Percentiles rank a stretch among this genome's conserved stretches.
phyloP scores from a whole-genome alignment of 495 filamentous ascomycete species.

The Aspergillus homomorphus region DNA sequence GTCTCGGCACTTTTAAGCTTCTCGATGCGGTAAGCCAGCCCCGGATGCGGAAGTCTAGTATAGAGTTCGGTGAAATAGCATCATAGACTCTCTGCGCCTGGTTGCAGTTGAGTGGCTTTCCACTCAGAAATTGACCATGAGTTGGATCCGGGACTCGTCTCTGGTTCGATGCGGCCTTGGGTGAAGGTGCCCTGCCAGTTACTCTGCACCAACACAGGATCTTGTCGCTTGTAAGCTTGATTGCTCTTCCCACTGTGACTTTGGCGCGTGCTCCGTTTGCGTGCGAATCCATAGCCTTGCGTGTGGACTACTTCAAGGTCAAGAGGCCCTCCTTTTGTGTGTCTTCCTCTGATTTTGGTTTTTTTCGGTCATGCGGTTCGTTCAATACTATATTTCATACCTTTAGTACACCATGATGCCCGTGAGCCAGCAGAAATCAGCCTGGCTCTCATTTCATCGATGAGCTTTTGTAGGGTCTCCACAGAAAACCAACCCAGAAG shows the following conservation, averaged over 20 bases:
- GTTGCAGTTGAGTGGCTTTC: neutral
- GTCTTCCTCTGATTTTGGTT: conserved; percentile 5
- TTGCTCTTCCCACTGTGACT: conserved; percentile 31
- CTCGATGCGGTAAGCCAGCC: conserved; percentile 4
- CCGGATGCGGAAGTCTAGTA: conserved; percentile 11
- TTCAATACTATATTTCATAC: conserved; percentile 3
- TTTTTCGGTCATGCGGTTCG: conserved; percentile 19
- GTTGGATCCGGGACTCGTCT: neutral
- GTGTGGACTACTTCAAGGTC: conserved; percentile 29
- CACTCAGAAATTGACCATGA: neutral
- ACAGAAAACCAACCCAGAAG: conserved; percentile 6
- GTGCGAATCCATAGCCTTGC: conserved; percentile 25
- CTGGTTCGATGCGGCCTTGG: neutral
- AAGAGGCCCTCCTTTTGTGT: conserved; percentile 28
- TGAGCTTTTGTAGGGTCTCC: conserved; percentile 15
- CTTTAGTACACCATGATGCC: conserved; percentile 19
- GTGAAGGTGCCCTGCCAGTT: neutral
- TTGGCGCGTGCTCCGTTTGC: conserved; percentile 45
- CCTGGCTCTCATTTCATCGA: conserved; percentile 13
- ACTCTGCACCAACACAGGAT: neutral
- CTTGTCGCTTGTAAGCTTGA: conserved; percentile 35
- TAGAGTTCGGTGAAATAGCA: conserved; percentile 5
- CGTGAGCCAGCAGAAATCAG: conserved; percentile 8
- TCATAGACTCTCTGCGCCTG: conserved; percentile 10
- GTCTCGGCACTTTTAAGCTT: neutral